Conservation (phyloP, 1,284 basidiomycete species). For the Fomitopsis schrenkii region DNA sequence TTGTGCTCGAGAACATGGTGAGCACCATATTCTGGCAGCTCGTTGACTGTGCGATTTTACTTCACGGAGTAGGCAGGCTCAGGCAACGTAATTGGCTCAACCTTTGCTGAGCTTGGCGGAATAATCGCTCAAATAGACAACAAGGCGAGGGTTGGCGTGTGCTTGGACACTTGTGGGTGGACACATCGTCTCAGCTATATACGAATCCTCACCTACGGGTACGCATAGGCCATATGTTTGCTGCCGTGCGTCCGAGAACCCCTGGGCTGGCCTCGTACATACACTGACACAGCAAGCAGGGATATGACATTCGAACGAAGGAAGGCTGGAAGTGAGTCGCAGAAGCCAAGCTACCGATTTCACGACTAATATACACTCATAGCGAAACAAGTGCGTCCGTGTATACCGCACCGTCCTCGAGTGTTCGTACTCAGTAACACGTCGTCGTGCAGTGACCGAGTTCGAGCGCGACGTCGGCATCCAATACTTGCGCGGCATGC, state of each 20-base stretch:
- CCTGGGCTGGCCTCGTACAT: neutral
- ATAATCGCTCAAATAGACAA: constrained; percentile 76
- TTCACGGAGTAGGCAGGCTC: constrained; percentile 58
- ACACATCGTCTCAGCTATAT: neutral
- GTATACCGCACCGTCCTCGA: neutral
- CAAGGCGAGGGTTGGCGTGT: constrained; percentile 76
- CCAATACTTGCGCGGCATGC: constrained; percentile 74
- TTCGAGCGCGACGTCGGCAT: constrained; percentile 72
- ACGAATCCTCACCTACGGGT: neutral
- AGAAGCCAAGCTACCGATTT: neutral
- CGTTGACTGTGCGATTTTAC: neutral
- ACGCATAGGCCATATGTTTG: constrained; percentile 69
- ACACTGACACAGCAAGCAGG: constrained; percentile 32
- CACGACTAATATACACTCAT: neutral
- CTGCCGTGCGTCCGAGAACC: constrained; percentile 48
- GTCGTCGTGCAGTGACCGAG: constrained; percentile 40
- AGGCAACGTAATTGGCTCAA: constrained; percentile 76
- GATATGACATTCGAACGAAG: constrained; percentile 75
- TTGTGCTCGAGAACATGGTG: constrained; percentile 86
- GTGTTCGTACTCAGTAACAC: neutral
- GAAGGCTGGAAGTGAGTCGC: constrained; percentile 60
- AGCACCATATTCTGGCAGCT: neutral
- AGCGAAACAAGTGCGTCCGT: constrained; percentile 17
- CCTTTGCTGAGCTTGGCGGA: constrained; percentile 61
- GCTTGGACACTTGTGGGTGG: constrained; percentile 77